A percentile compares a stretch with the other conserved stretches of the same genome.
These are phyloP conservation scores for Macrotyloma uniflorum DNA, from an alignment of 306 rosid species.

Conservation along the genomic window DNA sequence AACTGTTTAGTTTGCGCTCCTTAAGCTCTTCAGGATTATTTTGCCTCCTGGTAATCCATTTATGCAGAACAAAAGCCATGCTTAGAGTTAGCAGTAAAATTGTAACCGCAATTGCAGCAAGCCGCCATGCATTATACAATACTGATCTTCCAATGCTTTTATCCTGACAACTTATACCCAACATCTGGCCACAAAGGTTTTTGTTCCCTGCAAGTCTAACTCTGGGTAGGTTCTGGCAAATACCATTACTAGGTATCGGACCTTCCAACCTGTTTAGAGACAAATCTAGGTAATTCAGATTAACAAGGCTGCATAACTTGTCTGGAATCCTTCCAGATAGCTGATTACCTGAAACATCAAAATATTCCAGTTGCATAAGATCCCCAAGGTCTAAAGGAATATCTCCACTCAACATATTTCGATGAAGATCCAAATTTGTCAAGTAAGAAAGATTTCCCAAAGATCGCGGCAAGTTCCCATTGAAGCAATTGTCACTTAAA, in stretches of 20 bases:
- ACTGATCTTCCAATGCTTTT: slow-evolving; percentile 57
- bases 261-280: slow-evolving; percentile 82
- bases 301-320: slow-evolving; percentile 68
- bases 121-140: slow-evolving; percentile 59
- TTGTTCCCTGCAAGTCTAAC: slow-evolving; percentile 63
- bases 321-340: slow-evolving; percentile 82
- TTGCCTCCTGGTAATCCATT: slow-evolving; percentile 60
- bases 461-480: slow-evolving; percentile 68
- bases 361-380: slow-evolving; percentile 73
- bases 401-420: slow-evolving; percentile 64
- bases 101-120: slow-evolving; percentile 65
- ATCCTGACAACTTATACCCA: slow-evolving; percentile 60
- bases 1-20: slow-evolving; percentile 68
- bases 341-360: slow-evolving; percentile 75
- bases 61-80: slow-evolving; percentile 56
- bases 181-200: slow-evolving; percentile 70
- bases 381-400: slow-evolving; percentile 88
- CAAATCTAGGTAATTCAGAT: slow-evolving; percentile 66
- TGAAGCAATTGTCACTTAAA: slow-evolving; percentile 67
- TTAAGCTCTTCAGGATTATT: slow-evolving; percentile 60
- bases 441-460: slow-evolving; percentile 82
- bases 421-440: slow-evolving; percentile 82
- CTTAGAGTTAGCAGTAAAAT: slow-evolving; percentile 47
- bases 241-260: slow-evolving; percentile 76
- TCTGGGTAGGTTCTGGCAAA: slow-evolving; percentile 75